Conservation (phyloP, 306 rosid genomes). For the Cicer chorassanicum region DNA sequence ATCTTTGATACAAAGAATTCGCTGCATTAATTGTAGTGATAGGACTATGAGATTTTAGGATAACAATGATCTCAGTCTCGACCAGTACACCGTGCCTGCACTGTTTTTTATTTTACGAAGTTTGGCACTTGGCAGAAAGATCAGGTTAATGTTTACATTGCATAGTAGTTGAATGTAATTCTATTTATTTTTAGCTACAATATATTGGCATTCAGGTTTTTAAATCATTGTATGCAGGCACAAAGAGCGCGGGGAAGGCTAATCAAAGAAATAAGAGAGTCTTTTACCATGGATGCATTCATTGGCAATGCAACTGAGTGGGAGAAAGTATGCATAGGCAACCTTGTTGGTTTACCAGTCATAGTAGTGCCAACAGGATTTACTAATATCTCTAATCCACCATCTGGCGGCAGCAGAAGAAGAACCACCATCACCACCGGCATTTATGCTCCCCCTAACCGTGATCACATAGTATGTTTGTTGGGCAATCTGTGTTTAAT, state of each 20-base stretch:
- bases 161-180: neutral
- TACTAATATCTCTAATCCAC: slow-evolving; percentile 56
- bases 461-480: slow-evolving; percentile 55
- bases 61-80: neutral
- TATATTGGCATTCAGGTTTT: slow-evolving; percentile 1
- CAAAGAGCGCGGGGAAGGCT: slow-evolving; percentile 74
- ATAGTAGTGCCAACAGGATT: slow-evolving; percentile 71
- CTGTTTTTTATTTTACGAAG: neutral
- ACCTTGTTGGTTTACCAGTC: slow-evolving; percentile 75
- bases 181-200: slow-evolving; percentile 3
- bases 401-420: slow-evolving; percentile 47
- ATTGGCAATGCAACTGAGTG: slow-evolving; percentile 77
- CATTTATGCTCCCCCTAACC: slow-evolving; percentile 68
- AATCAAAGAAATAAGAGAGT: slow-evolving; percentile 62
- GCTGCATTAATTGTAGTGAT: slow-evolving; percentile 21
- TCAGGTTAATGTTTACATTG: slow-evolving; percentile 8
- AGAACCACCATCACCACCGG: slow-evolving; percentile 61
- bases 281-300: slow-evolving; percentile 67
- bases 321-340: slow-evolving; percentile 84
- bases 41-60: slow-evolving; percentile 27
- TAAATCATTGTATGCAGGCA: slow-evolving; percentile 52
- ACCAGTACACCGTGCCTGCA: neutral
- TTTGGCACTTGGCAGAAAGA: slow-evolving; percentile 3
- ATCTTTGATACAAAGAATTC: slow-evolving; percentile 9
- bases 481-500: slow-evolving; percentile 13